Base-by-base conservation (phyloP, 2,329 filamentous ascomycete species). In the Knufia petricola region DNA sequence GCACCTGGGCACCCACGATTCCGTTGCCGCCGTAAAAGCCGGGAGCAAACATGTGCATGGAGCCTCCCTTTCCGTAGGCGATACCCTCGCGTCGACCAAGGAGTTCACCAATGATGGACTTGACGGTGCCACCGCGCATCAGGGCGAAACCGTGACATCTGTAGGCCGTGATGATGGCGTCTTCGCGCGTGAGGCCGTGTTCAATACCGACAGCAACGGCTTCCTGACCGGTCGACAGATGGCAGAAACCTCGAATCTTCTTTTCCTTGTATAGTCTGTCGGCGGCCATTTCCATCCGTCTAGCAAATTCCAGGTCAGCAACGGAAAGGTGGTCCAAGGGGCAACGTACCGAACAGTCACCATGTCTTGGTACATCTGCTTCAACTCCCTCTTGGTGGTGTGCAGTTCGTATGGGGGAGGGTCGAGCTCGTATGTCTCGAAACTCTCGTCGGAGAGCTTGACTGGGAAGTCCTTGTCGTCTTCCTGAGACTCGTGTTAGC, bases 211-310 rank as follows among this genome's bases (percentile, higher is more conserved):
- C 83, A 51, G 92, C 88, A 58, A 98, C 92, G 58, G 92, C 92
- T 78, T 98, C 92, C 74, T 98, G 92, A 55, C 92, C 92, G 52
- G 85, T 94, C 51, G 92, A 96, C 71, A 98, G 74, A 75, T 98
- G 92, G 76, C 92, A 98, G 85, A 98, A 98, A 74, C 92, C 92
- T 63, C 92, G 86, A 63, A 98, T 96, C 80, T 98, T 96, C 84
- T 98, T 98, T 78, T 96, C 92, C 78, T 98, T 98, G 86, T 98
- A 98, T 64, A 98, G 77, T 67, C 90, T 82, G 69, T 98, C 92
- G 74, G 92, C 88, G 59, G 90, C 89, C 90, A 98, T 95, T 74
- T 98, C 92, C 92, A 98, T 95, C 70, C 94, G 92, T 74, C 89
- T 95, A 61, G n/a, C n/a, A n/a, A n/a, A n/a, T n/a, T n/a, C n/a